Evolutionary conservation across 805 yeast genomes (phyloP).

Genomic region (Barnettozyma sucrosica): DNA sequence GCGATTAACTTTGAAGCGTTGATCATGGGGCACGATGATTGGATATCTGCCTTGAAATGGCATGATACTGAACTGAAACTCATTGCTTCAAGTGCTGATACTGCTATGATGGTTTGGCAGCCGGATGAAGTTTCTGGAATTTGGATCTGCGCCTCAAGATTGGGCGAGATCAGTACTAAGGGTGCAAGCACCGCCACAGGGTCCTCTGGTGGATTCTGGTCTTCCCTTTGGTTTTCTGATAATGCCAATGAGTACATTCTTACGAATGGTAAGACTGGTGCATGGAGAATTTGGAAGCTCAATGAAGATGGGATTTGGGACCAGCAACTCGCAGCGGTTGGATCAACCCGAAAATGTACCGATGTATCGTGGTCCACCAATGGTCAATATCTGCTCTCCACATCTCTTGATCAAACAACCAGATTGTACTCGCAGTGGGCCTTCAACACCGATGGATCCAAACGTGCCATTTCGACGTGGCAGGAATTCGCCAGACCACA

Average conservation of each 20-base stretch:
- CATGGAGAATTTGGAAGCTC: slow-evolving; percentile 71
- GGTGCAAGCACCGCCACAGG: slow-evolving; percentile 99
- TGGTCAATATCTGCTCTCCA: slow-evolving; percentile 64
- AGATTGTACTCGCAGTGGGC: slow-evolving; percentile 69
- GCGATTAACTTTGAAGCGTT: slow-evolving; percentile 84
- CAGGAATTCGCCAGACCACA: slow-evolving; percentile 95
- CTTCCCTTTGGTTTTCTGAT: slow-evolving; percentile 60
- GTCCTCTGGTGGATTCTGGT: slow-evolving; percentile 72
- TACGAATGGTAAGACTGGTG: slow-evolving; percentile 89
- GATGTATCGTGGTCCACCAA: slow-evolving; percentile 70
- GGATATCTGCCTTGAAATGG: slow-evolving; percentile 88
- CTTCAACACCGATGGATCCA: slow-evolving; percentile 26
- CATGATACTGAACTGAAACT: slow-evolving; percentile 50
- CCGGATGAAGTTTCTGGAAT: slow-evolving; percentile 83
- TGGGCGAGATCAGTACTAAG: slow-evolving; percentile 90
- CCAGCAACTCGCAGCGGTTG: slow-evolving; percentile 58
- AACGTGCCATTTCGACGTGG: slow-evolving; percentile 45
- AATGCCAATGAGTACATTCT: slow-evolving; percentile 45
- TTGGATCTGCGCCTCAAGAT: slow-evolving; percentile 75
- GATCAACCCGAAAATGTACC: slow-evolving; percentile 68
- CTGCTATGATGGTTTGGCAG: slow-evolving; percentile 90
- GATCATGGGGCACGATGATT: slow-evolving; percentile 96
- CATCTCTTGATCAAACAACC: slow-evolving; percentile 92
- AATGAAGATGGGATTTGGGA: slow-evolving; percentile 34
- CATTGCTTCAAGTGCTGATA: slow-evolving; percentile 86